phyloP scores from a whole-genome alignment of 73 alveolate genomes.

The Stentor coeruleus region DNA sequence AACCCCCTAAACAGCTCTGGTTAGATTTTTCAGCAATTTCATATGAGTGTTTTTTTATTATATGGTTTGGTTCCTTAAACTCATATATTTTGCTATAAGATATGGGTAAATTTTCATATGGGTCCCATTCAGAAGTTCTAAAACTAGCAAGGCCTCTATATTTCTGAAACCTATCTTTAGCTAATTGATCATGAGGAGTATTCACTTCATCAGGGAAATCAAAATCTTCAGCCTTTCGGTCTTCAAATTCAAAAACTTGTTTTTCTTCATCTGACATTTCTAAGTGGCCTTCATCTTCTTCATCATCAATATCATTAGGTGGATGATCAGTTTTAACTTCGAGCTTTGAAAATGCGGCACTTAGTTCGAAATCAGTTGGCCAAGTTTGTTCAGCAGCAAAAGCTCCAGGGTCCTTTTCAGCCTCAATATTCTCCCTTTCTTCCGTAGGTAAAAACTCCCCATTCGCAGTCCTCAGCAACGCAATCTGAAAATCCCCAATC shows the following conservation, averaged over 20 bases:
- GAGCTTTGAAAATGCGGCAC: constrained; percentile 29
- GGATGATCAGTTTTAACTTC: constrained; percentile 34
- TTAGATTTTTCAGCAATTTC: constrained; percentile 30
- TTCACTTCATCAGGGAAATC: constrained; percentile 95
- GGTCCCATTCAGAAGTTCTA: constrained; percentile 97
- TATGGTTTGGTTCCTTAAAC: constrained; percentile 13
- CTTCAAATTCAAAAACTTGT: constrained; percentile 71
- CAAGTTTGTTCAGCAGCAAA: constrained; percentile 40
- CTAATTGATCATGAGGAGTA: constrained; percentile 82
- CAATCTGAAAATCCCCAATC: constrained; percentile 80
- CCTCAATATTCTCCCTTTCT: constrained; percentile 29
- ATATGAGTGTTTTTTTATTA: constrained; percentile 25
- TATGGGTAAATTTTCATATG: constrained; percentile 94
- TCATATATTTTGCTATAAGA: constrained; percentile 37
- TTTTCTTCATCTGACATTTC: constrained; percentile 78
- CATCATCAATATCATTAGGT: constrained; percentile 38
- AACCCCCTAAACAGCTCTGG: constrained; percentile 27
- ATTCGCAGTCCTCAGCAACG: constrained; percentile 54
- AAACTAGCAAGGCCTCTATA: constrained; percentile 95
- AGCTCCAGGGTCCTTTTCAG: constrained; percentile 30
- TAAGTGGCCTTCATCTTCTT: constrained; percentile 71
- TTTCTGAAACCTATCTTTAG: constrained; percentile 73
- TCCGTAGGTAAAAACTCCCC: constrained; percentile 25
- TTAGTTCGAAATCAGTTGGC: constrained; percentile 29
- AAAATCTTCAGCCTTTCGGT: constrained; percentile 67